Percentiles rank a stretch among this genome's conserved stretches.
Evolutionary conservation across 257 asterid genomes (phyloP).

Genomic region (Coffea eugenioides): DNA sequence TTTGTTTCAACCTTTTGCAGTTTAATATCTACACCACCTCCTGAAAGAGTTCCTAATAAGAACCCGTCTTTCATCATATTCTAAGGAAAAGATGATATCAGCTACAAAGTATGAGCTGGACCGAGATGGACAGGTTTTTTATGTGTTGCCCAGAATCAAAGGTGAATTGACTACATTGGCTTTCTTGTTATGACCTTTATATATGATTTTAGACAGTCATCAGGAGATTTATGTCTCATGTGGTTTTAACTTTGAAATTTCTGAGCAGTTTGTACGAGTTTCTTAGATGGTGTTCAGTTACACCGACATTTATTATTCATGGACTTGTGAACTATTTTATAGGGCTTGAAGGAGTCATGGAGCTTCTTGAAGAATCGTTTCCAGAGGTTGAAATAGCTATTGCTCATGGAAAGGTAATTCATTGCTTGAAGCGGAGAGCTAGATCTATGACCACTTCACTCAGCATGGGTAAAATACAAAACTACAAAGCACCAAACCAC

Average conservation of each 20-base stretch:
- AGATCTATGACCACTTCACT: background rate
- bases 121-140: constrained; percentile 93
- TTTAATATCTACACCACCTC: constrained; percentile 92
- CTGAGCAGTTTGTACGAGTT: constrained; percentile 8
- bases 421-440: background rate
- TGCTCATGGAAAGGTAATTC: constrained; percentile 94
- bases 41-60: constrained; percentile 97
- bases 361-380: constrained; percentile 65
- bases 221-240: background rate
- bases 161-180: constrained; percentile 39
- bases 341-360: constrained; percentile 96
- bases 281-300: background rate
- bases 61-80: constrained; percentile 82
- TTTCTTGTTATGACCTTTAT: background rate
- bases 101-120: constrained; percentile 86
- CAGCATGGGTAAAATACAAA: background rate
- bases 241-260: background rate
- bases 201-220: background rate
- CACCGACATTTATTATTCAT: background rate
- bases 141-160: constrained; percentile 94
- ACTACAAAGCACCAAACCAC: background rate
- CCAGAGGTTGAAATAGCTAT: constrained; percentile 79
- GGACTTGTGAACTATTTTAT: constrained; percentile 27
- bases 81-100: constrained; percentile 63
- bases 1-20: constrained; percentile 43